These are phyloP conservation scores for Oidiodendron maius DNA, from an alignment of 495 filamentous ascomycete genomes.

Conservation along the genomic window DNA sequence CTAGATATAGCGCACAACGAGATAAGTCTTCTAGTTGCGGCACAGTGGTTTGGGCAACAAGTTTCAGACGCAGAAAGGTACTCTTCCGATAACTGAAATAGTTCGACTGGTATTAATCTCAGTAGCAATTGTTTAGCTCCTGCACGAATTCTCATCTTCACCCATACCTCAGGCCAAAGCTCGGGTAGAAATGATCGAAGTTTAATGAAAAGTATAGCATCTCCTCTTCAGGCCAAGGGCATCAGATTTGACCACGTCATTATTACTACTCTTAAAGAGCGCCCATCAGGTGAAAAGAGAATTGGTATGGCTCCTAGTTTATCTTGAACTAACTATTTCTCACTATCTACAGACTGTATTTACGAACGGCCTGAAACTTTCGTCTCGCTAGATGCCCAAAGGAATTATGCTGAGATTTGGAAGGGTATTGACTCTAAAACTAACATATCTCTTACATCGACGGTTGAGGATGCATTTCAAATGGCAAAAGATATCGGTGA, in stretches of 20 bases:
- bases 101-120: slow-evolving; percentile 3
- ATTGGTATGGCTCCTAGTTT: slow-evolving; percentile 16
- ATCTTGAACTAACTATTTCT: neutral
- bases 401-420: slow-evolving; percentile 12
- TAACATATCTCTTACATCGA: slow-evolving; percentile 20
- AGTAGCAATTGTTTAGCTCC: slow-evolving; percentile 9
- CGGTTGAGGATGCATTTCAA: slow-evolving; percentile 30
- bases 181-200: slow-evolving; percentile 15
- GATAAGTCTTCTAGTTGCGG: slow-evolving; percentile 33
- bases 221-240: neutral
- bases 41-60: slow-evolving; percentile 36
- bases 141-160: slow-evolving; percentile 19
- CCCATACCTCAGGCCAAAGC: slow-evolving; percentile 3
- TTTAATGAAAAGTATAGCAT: slow-evolving; percentile 2
- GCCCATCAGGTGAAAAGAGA: slow-evolving; percentile 21
- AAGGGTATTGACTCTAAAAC: slow-evolving; percentile 19
- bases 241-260: slow-evolving; percentile 10
- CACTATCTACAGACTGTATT: neutral
- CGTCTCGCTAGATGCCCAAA: slow-evolving; percentile 3
- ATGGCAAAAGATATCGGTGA: slow-evolving; percentile 23
- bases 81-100: neutral
- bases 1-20: slow-evolving; percentile 46
- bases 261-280: slow-evolving; percentile 28
- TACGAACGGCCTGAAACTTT: slow-evolving; percentile 3
- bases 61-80: slow-evolving; percentile 17